Percentiles rank a stretch among this genome's conserved stretches.
phyloP scores from a whole-genome alignment of 116 monocot species.

The Phalaenopsis hybrid region DNA sequence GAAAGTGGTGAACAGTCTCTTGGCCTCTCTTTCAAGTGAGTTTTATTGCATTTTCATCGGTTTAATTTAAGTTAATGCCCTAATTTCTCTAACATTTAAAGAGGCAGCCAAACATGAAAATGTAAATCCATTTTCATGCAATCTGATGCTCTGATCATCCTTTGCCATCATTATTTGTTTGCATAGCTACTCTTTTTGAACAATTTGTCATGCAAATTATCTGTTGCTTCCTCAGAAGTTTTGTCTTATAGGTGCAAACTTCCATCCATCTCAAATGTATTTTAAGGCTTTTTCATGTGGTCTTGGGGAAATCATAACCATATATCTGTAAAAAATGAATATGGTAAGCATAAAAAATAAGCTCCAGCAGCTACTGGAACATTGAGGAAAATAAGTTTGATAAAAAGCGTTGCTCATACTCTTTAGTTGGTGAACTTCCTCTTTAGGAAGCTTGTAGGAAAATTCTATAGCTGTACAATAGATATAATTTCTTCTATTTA shows the following conservation, averaged over 20 bases:
- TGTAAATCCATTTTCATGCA: background rate
- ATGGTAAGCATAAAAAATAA: background rate
- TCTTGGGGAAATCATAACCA: background rate
- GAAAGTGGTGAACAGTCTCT: conserved; percentile 82
- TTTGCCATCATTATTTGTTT: background rate
- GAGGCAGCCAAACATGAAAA: background rate
- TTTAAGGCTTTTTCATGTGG: background rate
- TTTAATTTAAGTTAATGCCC: background rate
- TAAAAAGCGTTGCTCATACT: background rate
- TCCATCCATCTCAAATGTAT: too few relatives aligned
- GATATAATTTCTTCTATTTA: background rate
- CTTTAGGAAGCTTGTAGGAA: background rate
- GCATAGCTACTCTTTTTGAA: background rate
- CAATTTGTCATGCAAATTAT: background rate
- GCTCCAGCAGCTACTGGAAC: too few relatives aligned
- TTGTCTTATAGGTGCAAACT: background rate
- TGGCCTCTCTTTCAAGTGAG: conserved; percentile 97
- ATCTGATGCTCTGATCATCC: background rate
- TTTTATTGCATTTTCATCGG: conserved; percentile 8
- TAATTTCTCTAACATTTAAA: background rate
- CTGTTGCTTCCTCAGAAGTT: background rate
- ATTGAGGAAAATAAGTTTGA: too few relatives aligned
- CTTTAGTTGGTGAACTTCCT: background rate
- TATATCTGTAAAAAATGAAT: background rate
- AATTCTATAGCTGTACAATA: background rate